These are phyloP conservation scores for Ambrosiella xylebori DNA, from an alignment of 2,329 filamentous ascomycete species.

Conservation along the genomic window DNA sequence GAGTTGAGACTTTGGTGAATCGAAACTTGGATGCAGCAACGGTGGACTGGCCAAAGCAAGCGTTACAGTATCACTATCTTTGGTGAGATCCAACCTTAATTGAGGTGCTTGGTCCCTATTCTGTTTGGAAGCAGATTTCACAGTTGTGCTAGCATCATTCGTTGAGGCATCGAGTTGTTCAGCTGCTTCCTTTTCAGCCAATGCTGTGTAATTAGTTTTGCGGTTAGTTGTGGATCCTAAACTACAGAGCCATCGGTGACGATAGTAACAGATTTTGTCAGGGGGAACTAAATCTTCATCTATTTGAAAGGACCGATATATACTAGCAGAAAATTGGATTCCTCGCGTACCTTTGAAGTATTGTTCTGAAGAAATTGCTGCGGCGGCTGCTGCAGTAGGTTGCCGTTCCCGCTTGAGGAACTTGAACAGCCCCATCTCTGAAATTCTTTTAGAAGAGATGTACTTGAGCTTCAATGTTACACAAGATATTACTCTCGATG, in stretches of 20 bases:
- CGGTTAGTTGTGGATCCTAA: neutral
- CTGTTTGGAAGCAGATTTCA: neutral
- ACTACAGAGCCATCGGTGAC: neutral
- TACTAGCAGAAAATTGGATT: neutral
- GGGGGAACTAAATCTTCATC: neutral
- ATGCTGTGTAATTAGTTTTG: slow-evolving; percentile 3
- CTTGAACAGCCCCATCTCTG: slow-evolving; percentile 10
- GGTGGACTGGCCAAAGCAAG: slow-evolving; percentile 5
- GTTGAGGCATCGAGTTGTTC: neutral
- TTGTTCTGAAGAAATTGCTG: slow-evolving; percentile 12
- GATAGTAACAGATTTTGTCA: neutral
- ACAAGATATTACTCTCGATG: too few species aligned
- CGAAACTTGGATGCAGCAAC: neutral
- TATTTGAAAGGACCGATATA: neutral
- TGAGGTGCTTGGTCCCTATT: neutral
- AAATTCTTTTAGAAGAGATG: neutral
- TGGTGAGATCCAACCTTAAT: slow-evolving; percentile 6
- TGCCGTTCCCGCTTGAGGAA: slow-evolving; percentile 11
- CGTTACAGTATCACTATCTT: neutral
- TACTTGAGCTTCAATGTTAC: too few species aligned
- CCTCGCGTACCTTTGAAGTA: slow-evolving; percentile 12
- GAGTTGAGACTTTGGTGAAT: neutral
- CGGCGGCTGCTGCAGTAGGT: slow-evolving; percentile 8
- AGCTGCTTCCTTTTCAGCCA: slow-evolving; percentile 7
- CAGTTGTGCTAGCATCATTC: neutral